phyloP scores from a whole-genome alignment of 164 flowering plant species.

The Akebia trifoliata region DNA sequence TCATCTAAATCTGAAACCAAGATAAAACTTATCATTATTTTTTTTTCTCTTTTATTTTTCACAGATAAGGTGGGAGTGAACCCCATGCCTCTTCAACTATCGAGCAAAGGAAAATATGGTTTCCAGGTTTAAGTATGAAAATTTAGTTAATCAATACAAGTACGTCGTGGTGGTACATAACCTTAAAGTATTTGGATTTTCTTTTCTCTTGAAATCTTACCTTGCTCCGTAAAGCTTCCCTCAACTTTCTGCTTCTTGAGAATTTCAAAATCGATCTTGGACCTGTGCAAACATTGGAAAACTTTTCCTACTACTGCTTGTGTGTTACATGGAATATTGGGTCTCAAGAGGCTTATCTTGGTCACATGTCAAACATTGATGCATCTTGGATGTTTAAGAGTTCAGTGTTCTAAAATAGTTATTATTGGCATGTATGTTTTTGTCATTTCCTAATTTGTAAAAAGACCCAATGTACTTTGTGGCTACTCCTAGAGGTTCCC shows the following conservation, averaged over 20 bases:
- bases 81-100: too few species aligned
- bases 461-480: too few species aligned
- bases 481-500: too few species aligned
- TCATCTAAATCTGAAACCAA: slow-evolving; percentile 71
- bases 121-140: not conserved
- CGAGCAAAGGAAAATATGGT: too few species aligned
- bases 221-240: slow-evolving; percentile 79
- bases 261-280: slow-evolving; percentile 74
- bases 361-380: not conserved
- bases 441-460: not conserved
- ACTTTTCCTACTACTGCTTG: too few species aligned
- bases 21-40: not conserved
- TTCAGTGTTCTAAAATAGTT: too few species aligned
- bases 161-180: not conserved
- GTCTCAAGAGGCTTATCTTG: not conserved
- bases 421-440: not conserved
- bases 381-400: too few species aligned
- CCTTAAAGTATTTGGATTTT: not conserved
- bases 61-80: too few species aligned
- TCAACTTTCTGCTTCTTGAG: slow-evolving; percentile 80
- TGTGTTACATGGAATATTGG: not conserved
- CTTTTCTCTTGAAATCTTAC: slow-evolving; percentile 31
- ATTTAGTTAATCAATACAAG: not conserved
- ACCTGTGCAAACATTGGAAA: slow-evolving; percentile 42
- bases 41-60: not conserved